phyloP scores from a whole-genome alignment of 2,329 filamentous ascomycete genomes.

The Aspergillus fumigatiaffinis region DNA sequence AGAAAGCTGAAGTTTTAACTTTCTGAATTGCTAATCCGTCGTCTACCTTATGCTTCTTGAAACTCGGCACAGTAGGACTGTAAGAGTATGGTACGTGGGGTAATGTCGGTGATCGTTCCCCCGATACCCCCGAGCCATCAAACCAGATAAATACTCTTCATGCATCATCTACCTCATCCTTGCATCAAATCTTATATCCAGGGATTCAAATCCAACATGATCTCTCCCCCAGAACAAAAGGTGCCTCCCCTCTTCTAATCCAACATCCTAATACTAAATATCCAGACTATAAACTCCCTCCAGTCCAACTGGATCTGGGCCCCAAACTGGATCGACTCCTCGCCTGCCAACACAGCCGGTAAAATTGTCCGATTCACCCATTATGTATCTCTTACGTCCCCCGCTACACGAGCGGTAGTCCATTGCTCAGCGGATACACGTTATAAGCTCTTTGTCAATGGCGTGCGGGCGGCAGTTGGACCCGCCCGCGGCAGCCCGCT shows the following conservation, averaged over 20 bases:
- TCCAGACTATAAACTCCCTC: constrained; percentile 9
- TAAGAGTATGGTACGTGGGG: too few relatives aligned
- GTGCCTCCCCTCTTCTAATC: neutral
- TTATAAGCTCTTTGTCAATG: constrained; percentile 43
- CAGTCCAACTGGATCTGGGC: constrained; percentile 13
- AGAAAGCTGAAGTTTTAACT: too few relatives aligned
- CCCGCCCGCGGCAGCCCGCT: constrained; percentile 33
- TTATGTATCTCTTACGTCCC: neutral
- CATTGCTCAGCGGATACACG: constrained; percentile 36
- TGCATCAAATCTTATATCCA: neutral
- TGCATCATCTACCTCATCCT: too few relatives aligned
- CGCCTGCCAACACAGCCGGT: constrained; percentile 7
- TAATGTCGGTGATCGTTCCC: too few relatives aligned
- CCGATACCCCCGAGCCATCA: neutral
- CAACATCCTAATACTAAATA: constrained; percentile 10
- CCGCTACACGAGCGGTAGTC: constrained; percentile 1
- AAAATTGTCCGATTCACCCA: constrained; percentile 4
- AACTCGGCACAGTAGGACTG: too few relatives aligned
- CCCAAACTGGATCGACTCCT: constrained; percentile 9
- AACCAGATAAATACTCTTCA: neutral
- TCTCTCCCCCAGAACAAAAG: neutral
- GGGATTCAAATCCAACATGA: neutral
- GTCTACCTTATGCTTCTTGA: too few relatives aligned
- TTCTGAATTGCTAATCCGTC: too few relatives aligned
- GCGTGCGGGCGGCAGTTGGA: constrained; percentile 32